Percentiles rank a stretch among this genome's conserved stretches.
These are phyloP conservation scores for Elsinoe arachidis DNA, from an alignment of 2,329 filamentous ascomycete species.

Conservation along the genomic window DNA sequence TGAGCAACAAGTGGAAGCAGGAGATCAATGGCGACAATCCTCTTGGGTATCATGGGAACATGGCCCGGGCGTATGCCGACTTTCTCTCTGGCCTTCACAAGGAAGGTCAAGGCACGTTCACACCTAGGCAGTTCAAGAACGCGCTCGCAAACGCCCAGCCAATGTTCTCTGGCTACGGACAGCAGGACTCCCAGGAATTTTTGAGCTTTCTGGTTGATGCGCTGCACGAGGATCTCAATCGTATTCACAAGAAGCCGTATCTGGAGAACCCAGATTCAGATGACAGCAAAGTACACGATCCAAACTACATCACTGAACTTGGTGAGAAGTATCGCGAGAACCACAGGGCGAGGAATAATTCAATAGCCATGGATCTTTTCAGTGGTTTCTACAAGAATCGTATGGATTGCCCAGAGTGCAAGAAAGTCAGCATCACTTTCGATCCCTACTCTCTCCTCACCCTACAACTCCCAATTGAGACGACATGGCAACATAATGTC, in stretches of 20 bases:
- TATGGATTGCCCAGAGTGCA: slow-evolving; percentile 79
- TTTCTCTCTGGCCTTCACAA: slow-evolving; percentile 73
- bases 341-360: slow-evolving; percentile 86
- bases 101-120: slow-evolving; percentile 58
- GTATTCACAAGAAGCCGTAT: slow-evolving; percentile 91
- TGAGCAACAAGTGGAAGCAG: slow-evolving; percentile 59
- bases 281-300: slow-evolving; percentile 85
- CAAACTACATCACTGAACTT: slow-evolving; percentile 69
- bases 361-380: slow-evolving; percentile 89
- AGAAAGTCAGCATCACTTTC: slow-evolving; percentile 97
- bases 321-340: slow-evolving; percentile 86
- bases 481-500: slow-evolving; percentile 66
- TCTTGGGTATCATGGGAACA: slow-evolving; percentile 73
- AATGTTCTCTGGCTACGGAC: slow-evolving; percentile 85
- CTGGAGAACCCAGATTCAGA: slow-evolving; percentile 97
- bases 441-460: slow-evolving; percentile 96
- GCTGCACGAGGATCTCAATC: slow-evolving; percentile 88
- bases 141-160: slow-evolving; percentile 73
- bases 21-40: slow-evolving; percentile 84
- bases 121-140: slow-evolving; percentile 73
- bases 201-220: slow-evolving; percentile 90
- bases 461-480: slow-evolving; percentile 79
- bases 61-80: slow-evolving; percentile 74
- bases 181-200: slow-evolving; percentile 97
- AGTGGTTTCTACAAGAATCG: slow-evolving; percentile 98